A percentile compares a stretch with the other conserved stretches of the same genome.
Conservation (phyloP, 2,329 filamentous ascomycete genomes). For the Intubia oerlemansii region DNA sequence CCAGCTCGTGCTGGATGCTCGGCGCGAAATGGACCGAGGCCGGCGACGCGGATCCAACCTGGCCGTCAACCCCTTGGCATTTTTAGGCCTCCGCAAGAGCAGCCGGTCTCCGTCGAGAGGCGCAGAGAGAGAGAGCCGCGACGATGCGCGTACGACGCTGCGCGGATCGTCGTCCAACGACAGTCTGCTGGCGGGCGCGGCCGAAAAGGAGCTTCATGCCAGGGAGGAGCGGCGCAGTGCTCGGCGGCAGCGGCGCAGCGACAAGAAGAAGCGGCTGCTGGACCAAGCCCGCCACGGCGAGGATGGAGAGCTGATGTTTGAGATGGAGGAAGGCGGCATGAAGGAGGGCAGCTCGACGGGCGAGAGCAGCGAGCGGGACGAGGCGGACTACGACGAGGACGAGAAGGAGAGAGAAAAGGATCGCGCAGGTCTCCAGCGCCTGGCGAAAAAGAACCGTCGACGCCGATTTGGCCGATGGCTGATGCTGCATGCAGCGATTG, state of each 20-base stretch:
- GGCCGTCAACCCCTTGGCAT: slow-evolving; percentile 2
- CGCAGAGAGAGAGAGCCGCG: neutral
- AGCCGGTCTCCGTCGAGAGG: slow-evolving; percentile 6
- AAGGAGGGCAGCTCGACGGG: slow-evolving; percentile 44
- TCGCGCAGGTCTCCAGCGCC: slow-evolving; percentile 26
- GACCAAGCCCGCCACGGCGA: slow-evolving; percentile 38
- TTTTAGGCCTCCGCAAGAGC: slow-evolving; percentile 26
- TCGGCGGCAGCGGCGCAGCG: slow-evolving; percentile 26
- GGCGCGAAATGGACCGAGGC: slow-evolving; percentile 28
- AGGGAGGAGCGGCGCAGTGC: neutral
- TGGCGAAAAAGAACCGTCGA: no score
- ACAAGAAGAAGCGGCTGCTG: slow-evolving; percentile 30
- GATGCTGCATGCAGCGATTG: no score
- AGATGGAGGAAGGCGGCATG: slow-evolving; percentile 68
- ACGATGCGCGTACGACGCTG: slow-evolving; percentile 1
- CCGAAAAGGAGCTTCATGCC: neutral
- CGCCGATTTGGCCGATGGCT: no score
- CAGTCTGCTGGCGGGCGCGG: no score
- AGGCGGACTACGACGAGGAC: slow-evolving; percentile 37
- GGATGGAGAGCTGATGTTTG: slow-evolving; percentile 62
- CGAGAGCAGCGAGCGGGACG: slow-evolving; percentile 37
- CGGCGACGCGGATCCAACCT: slow-evolving; percentile 23
- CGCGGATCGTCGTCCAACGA: slow-evolving; percentile 18
- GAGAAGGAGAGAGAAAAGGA: slow-evolving; percentile 32
- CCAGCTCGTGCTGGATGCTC: slow-evolving; percentile 31